phyloP scores from a whole-genome alignment of 345 rosid genomes.

The Garcia nutans region DNA sequence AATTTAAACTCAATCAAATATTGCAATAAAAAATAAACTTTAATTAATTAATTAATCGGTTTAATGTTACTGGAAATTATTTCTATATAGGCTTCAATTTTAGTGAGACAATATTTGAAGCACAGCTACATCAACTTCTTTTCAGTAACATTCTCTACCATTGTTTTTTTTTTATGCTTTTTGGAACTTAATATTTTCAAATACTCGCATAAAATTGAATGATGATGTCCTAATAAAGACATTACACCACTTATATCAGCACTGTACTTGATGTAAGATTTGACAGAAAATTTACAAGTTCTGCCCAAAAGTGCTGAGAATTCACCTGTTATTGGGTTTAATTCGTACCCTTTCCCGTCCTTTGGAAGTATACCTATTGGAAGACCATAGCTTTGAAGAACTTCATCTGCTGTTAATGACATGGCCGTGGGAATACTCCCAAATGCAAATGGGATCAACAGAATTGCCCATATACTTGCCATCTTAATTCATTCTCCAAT shows the following conservation, averaged over 20 bases:
- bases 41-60: too few species aligned
- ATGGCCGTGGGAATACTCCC: not conserved
- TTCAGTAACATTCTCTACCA: too few species aligned
- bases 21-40: too few species aligned
- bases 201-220: too few species aligned
- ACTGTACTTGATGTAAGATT: constrained; percentile 56
- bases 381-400: constrained; percentile 35
- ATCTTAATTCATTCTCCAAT: constrained; percentile 2
- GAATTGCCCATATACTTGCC: constrained; percentile 15
- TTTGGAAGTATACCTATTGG: constrained; percentile 44
- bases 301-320: constrained; percentile 38
- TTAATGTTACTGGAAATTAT: too few species aligned
- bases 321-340: constrained; percentile 31
- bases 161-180: too few species aligned
- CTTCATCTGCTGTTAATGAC: constrained; percentile 27
- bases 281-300: constrained; percentile 47
- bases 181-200: too few species aligned
- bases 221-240: too few species aligned
- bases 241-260: constrained; percentile 52
- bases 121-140: too few species aligned
- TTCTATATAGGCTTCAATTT: too few species aligned
- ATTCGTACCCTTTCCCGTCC: constrained; percentile 26
- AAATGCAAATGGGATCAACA: constrained; percentile 9
- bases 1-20: too few species aligned
- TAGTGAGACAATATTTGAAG: too few species aligned